Evolutionary conservation across 768 basidiomycete species (phyloP).

Genomic region (Boletus huronensis): DNA sequence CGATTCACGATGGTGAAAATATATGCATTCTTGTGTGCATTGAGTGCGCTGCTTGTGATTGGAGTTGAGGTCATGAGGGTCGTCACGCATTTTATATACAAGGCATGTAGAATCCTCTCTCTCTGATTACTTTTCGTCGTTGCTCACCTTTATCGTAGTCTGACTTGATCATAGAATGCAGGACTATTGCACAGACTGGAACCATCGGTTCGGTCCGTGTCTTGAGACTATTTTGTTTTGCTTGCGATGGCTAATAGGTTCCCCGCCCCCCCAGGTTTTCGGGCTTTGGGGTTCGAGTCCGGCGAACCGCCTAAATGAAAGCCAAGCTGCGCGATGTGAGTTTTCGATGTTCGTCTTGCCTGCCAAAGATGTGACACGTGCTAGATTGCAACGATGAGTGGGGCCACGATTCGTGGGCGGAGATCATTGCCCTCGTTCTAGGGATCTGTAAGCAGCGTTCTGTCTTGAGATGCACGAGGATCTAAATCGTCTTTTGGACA

Average conservation of each 20-base stretch:
- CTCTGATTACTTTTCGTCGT: background rate
- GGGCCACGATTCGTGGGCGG: slow-evolving; percentile 62
- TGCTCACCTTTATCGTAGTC: slow-evolving; percentile 35
- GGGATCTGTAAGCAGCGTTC: slow-evolving; percentile 46
- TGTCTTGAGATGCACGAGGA: no score
- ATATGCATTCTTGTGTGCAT: slow-evolving; percentile 50
- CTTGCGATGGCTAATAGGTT: slow-evolving; percentile 12
- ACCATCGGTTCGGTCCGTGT: slow-evolving; percentile 33
- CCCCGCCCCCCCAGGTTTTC: slow-evolving; percentile 34
- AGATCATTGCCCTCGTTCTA: slow-evolving; percentile 62
- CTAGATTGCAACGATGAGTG: slow-evolving; percentile 63
- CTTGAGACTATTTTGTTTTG: background rate
- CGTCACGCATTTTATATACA: slow-evolving; percentile 64
- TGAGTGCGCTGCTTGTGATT: slow-evolving; percentile 46
- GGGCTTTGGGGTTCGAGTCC: slow-evolving; percentile 53
- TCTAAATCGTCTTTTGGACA: background rate
- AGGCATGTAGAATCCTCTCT: slow-evolving; percentile 39
- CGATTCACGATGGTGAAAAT: slow-evolving; percentile 48
- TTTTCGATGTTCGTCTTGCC: background rate
- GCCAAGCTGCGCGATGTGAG: slow-evolving; percentile 49
- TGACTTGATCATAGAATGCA: slow-evolving; percentile 58
- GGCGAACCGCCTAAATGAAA: slow-evolving; percentile 26
- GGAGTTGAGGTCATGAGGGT: slow-evolving; percentile 53
- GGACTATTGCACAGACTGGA: slow-evolving; percentile 34
- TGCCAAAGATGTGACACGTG: slow-evolving; percentile 8